Base-by-base conservation (phyloP, 306 rosid species). In the Castanea sativa region DNA sequence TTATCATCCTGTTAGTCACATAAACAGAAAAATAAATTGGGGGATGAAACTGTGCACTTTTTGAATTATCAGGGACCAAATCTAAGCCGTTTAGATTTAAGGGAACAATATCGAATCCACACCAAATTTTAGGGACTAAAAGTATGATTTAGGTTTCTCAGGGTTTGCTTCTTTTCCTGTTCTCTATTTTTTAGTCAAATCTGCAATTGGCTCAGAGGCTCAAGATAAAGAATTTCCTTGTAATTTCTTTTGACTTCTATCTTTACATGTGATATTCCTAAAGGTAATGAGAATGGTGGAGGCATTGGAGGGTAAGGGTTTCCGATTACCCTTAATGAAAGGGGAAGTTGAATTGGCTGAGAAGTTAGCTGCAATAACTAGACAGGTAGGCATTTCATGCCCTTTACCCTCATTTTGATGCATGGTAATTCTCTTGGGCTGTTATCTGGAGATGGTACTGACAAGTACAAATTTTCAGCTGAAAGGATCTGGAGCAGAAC, bases 261-360 rank as follows among this genome's bases (percentile, higher is more conserved):
- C 60, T 33, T 74, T 63, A 56, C 32, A 7, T 74, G 58, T 83
- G 43, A 16, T 57, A 38, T 89, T 56, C 73, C 83, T 82, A 78
- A 81, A 96, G 98, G 93, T 89, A 53, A 93, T 91, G 99, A 87
- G 95, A 89, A 86, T 93, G 79, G 86, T 96, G 83, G 99, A 93
- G 79, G 97, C 99, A 6, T 78, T 95, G 74, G 98, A 96, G 77
- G 94, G 91, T 61, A 93, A 96, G 90, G 97, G 96, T 78, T 96
- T 87, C 83, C 93, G 96, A 25, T 82, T 95, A 78, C 98, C 99
- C 65, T 74, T 95, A 73, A 91, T 91, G 75, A 93, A 90, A 87
- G 98, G 98, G 83, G 99, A 95, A 89, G 98, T 81, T 78, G 97
- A 93, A 76, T 81, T 91, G 30, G 99, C 94, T 4, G 99, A 91